Evolutionary conservation across 1,139 yeast species (phyloP), one percentile per base, ranked within the genome.

Genomic region (Zygosaccharomyces pseudobailii): DNA sequence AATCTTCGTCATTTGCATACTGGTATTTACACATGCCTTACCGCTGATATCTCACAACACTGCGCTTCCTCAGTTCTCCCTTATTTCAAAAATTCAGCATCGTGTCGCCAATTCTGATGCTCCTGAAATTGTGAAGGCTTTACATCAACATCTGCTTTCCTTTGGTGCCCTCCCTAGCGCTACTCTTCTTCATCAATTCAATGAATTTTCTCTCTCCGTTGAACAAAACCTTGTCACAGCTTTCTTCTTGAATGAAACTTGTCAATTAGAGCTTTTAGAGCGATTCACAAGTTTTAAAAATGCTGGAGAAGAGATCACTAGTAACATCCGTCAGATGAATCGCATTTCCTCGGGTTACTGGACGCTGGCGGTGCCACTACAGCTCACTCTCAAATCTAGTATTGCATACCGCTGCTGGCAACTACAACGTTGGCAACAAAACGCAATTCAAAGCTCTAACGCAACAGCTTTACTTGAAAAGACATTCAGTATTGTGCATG

Each of bases 371-470:
- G 10, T 38, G 23, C 41, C 41, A 3, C 28, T 38, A 33, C 41
- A 20, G 24, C 28, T 38, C 24, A 38, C 41, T 4, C 41, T 38
- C 3, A 38, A 38, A 17, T 38, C 41, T 3, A 27, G 34, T 4
- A 20, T 38, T n/a, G 34, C 34, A 3, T 38, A 38, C 17, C 41
- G 41, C 24, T 8, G 34, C 13, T 38, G 41, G 41, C 41, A 38
- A 20, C 23, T 38, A 20, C 32, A 38, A 4, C 30, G 32, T 17
- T 23, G 17, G 28, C 41, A 38, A 38, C 10, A 19, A 4, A 6
- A 38, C 1, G 41, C 41, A 27, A 3, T 38, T 21, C 41, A 19
- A 6, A 31, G 32, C 22, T 10, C 3, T 5, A 38, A 38, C 7
- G 41, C 34, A 9, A 13, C 34, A 17, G 17, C 10, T 17, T 34